A percentile compares a stretch with the other conserved stretches of the same genome.
Conservation (phyloP, 73 alveolate species). For the Blepharisma japonicum region DNA sequence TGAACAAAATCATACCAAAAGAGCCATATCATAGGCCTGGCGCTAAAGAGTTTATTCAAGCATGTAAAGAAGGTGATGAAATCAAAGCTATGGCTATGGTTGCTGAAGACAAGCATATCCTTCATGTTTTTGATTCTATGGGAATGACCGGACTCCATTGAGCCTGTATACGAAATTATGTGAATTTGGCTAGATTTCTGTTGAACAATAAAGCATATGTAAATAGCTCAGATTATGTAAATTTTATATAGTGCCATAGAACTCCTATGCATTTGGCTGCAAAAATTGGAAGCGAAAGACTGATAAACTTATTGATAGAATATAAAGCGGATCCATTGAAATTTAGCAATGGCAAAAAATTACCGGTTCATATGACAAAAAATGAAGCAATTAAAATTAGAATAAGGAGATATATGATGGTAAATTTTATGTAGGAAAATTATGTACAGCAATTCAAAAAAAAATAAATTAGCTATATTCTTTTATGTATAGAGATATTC, state of each 20-base stretch:
- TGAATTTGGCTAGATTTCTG: background rate
- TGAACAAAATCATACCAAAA: constrained; percentile 14
- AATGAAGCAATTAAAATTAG: background rate
- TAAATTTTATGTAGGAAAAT: background rate
- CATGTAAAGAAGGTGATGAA: background rate
- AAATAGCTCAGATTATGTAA: background rate
- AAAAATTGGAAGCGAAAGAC: constrained; percentile 19
- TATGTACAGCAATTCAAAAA: too few species aligned
- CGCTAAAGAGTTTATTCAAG: background rate
- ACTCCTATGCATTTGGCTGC: constrained; percentile 26
- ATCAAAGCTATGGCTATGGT: background rate
- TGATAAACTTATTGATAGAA: background rate
- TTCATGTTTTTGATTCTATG: constrained; percentile 19
- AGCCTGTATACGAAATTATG: background rate
- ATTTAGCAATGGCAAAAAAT: background rate
- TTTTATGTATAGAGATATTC: too few species aligned
- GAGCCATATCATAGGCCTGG: constrained; percentile 1
- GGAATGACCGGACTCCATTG: constrained; percentile 25
- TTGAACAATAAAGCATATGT: background rate
- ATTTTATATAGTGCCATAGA: constrained; percentile 12
- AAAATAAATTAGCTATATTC: too few species aligned
- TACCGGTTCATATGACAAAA: background rate
- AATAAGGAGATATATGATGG: background rate
- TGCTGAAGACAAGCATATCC: background rate
- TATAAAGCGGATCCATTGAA: constrained; percentile 17